phyloP scores from a whole-genome alignment of 768 basidiomycete genomes.

The Rhodotorula diobovata region DNA sequence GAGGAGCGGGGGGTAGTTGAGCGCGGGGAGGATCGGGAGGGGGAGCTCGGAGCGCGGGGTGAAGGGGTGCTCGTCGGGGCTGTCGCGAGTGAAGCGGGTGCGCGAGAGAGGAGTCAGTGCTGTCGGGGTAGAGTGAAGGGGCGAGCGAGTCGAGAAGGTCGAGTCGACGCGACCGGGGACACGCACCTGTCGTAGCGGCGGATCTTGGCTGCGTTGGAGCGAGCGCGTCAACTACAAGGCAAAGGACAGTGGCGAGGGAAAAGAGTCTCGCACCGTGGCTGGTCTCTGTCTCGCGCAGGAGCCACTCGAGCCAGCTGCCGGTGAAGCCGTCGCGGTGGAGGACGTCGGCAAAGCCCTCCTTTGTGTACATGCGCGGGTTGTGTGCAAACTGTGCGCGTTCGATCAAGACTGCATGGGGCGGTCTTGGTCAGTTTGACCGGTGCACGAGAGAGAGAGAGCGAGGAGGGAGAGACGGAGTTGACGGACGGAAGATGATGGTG shows the following conservation, averaged over 20 bases:
- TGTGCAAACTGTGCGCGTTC: constrained; percentile 95
- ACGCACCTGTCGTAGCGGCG: constrained; percentile 83
- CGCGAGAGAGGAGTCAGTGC: neutral
- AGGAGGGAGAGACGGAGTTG: neutral
- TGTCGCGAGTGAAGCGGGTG: constrained; percentile 46
- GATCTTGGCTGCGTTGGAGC: constrained; percentile 68
- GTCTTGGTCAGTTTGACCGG: neutral
- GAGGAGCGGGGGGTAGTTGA: constrained; percentile 70
- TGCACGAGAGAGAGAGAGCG: neutral
- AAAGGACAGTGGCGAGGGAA: neutral
- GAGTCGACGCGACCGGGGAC: neutral
- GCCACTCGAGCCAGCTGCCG: constrained; percentile 96
- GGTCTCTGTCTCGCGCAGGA: constrained; percentile 85
- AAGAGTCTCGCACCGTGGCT: constrained; percentile 74
- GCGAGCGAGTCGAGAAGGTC: neutral
- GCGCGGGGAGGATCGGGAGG: constrained; percentile 67
- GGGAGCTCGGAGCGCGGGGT: constrained; percentile 66
- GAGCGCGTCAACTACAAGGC: constrained; percentile 2
- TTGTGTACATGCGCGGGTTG: constrained; percentile 81
- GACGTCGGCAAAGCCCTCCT: constrained; percentile 62
- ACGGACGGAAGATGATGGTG: constrained; percentile 83
- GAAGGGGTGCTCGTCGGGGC: constrained; percentile 98
- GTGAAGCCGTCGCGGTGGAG: constrained; percentile 66
- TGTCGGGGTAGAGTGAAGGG: neutral
- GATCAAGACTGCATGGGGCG: constrained; percentile 61